These are phyloP conservation scores for Fusarium brevicatenulatum DNA, from an alignment of 2,329 filamentous ascomycete genomes.

Conservation along the genomic window DNA sequence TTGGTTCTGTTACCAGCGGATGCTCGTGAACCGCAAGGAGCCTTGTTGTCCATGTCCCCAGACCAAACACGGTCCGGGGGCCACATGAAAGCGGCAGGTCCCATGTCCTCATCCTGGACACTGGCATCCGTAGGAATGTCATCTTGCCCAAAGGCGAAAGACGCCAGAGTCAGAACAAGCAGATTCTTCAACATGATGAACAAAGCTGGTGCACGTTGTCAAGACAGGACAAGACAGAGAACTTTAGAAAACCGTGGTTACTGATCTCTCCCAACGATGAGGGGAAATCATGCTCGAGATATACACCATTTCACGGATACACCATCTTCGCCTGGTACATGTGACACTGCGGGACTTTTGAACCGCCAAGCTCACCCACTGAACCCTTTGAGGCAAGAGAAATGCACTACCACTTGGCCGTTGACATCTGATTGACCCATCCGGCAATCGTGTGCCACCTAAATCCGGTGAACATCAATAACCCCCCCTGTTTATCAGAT, in stretches of 20 bases:
- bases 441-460: not conserved
- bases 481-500: slow-evolving; percentile 38
- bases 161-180: slow-evolving; percentile 16
- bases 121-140: slow-evolving; percentile 18
- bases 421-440: slow-evolving; percentile 3
- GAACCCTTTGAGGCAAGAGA: not conserved
- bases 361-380: slow-evolving; percentile 13
- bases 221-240: not conserved
- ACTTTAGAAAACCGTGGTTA: not conserved
- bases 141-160: slow-evolving; percentile 15
- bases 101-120: slow-evolving; percentile 51
- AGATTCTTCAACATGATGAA: slow-evolving; percentile 22
- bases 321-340: not conserved
- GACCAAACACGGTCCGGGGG: slow-evolving; percentile 66
- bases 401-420: not conserved
- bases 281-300: slow-evolving; percentile 18
- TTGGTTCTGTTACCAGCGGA: slow-evolving; percentile 61
- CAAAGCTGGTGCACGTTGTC: too few relatives aligned
- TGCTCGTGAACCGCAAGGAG: slow-evolving; percentile 65
- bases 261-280: not conserved
- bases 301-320: slow-evolving; percentile 11
- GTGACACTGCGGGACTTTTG: slow-evolving; percentile 14
- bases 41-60: slow-evolving; percentile 63
- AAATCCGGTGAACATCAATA: not conserved
- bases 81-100: slow-evolving; percentile 70